Evolutionary conservation across 768 basidiomycete genomes (phyloP).

Genomic region (Steccherinum ochraceum): DNA sequence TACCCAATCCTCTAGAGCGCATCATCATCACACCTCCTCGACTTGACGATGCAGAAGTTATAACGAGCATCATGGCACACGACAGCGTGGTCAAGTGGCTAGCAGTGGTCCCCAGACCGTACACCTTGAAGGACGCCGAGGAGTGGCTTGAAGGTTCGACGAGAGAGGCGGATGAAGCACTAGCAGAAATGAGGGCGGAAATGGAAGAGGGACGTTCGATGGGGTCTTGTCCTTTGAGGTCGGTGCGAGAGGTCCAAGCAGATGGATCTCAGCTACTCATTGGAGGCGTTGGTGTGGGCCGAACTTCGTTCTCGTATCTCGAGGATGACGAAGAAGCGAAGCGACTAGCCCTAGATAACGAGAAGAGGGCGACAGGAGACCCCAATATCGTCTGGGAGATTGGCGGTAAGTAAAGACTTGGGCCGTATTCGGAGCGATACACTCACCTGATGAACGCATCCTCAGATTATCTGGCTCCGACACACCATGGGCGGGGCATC

Average conservation of each 20-base stretch:
- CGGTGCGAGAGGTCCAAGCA: conserved; percentile 39
- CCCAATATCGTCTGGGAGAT: conserved; percentile 54
- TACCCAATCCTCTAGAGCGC: conserved; percentile 39
- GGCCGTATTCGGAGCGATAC: too few relatives aligned
- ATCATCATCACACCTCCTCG: conserved; percentile 56
- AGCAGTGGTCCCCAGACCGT: conserved; percentile 42
- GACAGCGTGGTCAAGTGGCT: conserved; percentile 36
- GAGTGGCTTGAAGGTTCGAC: conserved; percentile 31
- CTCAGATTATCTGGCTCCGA: conserved; percentile 53
- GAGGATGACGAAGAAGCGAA: too few relatives aligned
- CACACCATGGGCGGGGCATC: conserved; percentile 62
- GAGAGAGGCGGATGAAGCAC: conserved; percentile 21
- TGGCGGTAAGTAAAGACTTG: conserved; percentile 42
- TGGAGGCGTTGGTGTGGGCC: too few relatives aligned
- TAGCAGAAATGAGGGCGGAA: conserved; percentile 29
- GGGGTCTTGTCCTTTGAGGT: conserved; percentile 34
- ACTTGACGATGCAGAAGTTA: conserved; percentile 28
- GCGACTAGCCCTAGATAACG: too few relatives aligned
- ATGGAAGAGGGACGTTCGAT: conserved; percentile 15
- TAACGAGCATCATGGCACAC: conserved; percentile 40
- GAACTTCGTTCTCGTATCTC: too few relatives aligned
- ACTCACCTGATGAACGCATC: too few relatives aligned
- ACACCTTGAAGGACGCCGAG: conserved; percentile 33
- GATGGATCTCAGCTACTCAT: conserved; percentile 50
- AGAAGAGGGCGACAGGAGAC: too few relatives aligned